Conservation (phyloP, 768 basidiomycete genomes). For the Phlebiopsis flavidoalba region DNA sequence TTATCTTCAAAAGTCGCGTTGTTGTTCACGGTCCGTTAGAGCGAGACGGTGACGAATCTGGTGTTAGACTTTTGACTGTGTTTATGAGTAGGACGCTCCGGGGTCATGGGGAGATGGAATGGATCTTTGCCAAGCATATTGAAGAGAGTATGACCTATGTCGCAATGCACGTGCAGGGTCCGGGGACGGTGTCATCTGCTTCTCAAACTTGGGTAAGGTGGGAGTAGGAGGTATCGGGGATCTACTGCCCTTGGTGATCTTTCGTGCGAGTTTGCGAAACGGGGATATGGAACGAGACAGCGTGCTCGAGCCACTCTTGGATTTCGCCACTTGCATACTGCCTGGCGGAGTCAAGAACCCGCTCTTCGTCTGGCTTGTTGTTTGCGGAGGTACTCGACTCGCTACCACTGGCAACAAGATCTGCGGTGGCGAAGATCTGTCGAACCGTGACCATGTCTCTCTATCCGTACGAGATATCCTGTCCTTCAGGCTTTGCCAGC, state of each 20-base stretch:
- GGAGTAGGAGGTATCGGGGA: conserved; percentile 37
- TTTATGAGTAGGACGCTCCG: conserved; percentile 59
- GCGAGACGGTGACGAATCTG: conserved; percentile 56
- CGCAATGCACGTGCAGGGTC: conserved; percentile 50
- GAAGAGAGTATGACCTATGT: conserved; percentile 63
- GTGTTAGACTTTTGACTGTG: conserved; percentile 67
- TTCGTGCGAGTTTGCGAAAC: conserved; percentile 72
- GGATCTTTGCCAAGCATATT: conserved; percentile 38
- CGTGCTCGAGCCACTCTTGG: conserved; percentile 36
- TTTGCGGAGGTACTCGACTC: conserved; percentile 67
- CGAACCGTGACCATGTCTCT: conserved; percentile 81
- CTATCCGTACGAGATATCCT: conserved; percentile 75
- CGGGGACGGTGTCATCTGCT: conserved; percentile 41
- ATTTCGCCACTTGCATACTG: conserved; percentile 36
- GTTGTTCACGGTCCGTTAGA: conserved; percentile 31
- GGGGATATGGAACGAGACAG: conserved; percentile 79
- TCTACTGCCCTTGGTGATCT: conserved; percentile 44
- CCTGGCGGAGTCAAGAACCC: conserved; percentile 65
- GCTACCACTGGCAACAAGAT: conserved; percentile 57
- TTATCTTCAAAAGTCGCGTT: conserved; percentile 33
- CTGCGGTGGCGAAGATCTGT: conserved; percentile 45
- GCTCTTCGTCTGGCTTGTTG: conserved; percentile 33
- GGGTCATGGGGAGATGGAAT: conserved; percentile 44
- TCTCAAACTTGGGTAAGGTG: conserved; percentile 37
- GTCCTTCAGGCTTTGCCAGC: conserved; percentile 78